Conservation (phyloP, 2,329 filamentous ascomycete genomes). For the Curvularia lunata region DNA sequence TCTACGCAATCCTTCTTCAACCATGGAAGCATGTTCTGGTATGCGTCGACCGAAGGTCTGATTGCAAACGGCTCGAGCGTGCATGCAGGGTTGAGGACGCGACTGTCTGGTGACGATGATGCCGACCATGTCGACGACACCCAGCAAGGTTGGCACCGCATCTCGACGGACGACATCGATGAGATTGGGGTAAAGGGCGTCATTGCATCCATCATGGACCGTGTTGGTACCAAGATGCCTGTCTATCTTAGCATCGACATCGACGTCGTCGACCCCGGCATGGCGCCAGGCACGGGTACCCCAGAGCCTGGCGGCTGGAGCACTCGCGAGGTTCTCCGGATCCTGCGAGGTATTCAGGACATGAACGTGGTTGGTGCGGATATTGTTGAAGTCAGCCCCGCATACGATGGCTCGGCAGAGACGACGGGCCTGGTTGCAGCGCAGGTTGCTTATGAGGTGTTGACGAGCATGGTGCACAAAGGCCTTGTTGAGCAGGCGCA, state of each 20-base stretch:
- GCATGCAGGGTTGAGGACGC: slow-evolving; percentile 82
- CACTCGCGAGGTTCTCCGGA: slow-evolving; percentile 82
- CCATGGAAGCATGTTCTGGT: slow-evolving; percentile 92
- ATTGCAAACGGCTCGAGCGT: slow-evolving; percentile 76
- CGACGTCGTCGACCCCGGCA: slow-evolving; percentile 77
- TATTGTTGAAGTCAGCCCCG: slow-evolving; percentile 86
- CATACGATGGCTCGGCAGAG: slow-evolving; percentile 81
- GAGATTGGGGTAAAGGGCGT: slow-evolving; percentile 76
- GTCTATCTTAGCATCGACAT: slow-evolving; percentile 85
- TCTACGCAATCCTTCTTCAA: slow-evolving; percentile 77
- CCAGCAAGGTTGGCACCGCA: slow-evolving; percentile 77
- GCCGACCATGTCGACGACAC: slow-evolving; percentile 75
- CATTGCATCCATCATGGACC: slow-evolving; percentile 70
- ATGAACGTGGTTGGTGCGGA: slow-evolving; percentile 89
- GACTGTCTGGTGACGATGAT: slow-evolving; percentile 68
- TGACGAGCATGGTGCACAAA: slow-evolving; percentile 75
- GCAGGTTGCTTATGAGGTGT: slow-evolving; percentile 84
- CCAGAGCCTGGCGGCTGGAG: slow-evolving; percentile 93
- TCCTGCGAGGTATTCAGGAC: slow-evolving; percentile 79
- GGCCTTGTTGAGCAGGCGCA: slow-evolving; percentile 53
- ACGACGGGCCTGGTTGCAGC: slow-evolving; percentile 82
- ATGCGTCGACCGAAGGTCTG: slow-evolving; percentile 80
- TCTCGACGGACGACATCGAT: slow-evolving; percentile 86
- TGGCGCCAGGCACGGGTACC: slow-evolving; percentile 81
- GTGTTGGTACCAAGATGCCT: slow-evolving; percentile 75